phyloP scores from a whole-genome alignment of 1,284 basidiomycete species.

The Cutaneotrichosporon mucoides region DNA sequence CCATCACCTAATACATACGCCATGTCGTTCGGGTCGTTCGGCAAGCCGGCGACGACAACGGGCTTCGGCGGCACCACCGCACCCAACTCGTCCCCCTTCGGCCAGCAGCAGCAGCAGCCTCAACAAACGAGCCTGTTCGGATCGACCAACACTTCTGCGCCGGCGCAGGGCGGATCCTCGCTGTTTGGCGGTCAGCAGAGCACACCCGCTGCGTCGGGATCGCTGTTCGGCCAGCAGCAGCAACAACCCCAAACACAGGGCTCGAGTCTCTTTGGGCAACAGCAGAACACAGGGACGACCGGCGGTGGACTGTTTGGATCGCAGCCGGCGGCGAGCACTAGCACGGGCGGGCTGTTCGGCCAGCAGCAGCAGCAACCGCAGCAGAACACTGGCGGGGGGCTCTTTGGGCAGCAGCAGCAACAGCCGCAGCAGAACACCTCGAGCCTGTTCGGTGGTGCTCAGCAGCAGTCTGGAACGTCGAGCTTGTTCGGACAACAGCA shows the following conservation, averaged over 20 bases:
- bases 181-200: constrained; percentile 12
- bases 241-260: constrained; percentile 5
- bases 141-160: constrained; percentile 5
- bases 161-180: constrained; percentile 1
- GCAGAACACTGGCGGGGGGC: neutral
- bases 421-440: neutral
- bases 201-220: constrained; percentile 4
- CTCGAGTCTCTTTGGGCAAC: constrained; percentile 1
- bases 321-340: constrained; percentile 3
- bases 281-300: neutral
- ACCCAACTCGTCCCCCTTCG: neutral
- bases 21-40: constrained; percentile 7
- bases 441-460: neutral
- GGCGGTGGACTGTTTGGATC: constrained; percentile 16
- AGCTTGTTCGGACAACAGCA: constrained; percentile 8
- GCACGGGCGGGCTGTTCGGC: constrained; percentile 14
- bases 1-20: neutral
- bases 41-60: neutral
- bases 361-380: constrained; percentile 14
- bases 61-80: constrained; percentile 24
- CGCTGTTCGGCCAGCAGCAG: constrained; percentile 26
- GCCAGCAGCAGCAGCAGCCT: constrained; percentile 4
- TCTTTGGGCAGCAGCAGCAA: constrained; percentile 1
- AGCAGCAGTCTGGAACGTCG: neutral
- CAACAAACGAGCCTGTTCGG: constrained; percentile 13